Evolutionary conservation across 805 yeast species (phyloP), one percentile per base, ranked within the genome.

Genomic region (Wickerhamiella parazyma): DNA sequence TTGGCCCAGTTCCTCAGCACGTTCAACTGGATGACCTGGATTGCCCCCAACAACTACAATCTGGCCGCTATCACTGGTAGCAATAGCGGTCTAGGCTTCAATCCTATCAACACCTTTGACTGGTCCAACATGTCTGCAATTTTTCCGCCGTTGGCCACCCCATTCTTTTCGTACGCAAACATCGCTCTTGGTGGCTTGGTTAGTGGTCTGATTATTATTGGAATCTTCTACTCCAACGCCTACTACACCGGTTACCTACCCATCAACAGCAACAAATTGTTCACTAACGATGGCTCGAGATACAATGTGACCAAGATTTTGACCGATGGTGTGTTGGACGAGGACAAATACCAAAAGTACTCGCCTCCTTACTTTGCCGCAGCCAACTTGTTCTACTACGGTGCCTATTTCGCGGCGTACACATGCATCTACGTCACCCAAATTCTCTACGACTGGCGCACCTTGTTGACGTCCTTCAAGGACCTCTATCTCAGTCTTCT

Each of bases 11-110:
- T 78, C 2, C 67, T 80, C 41, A 68, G 77, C 2, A 69, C 68
- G 50, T 81, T 82, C 60, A 73, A 69, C 55, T 76, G 81, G 81
- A 69, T 73, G 55, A 68, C 62, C 19, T 75, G 80, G 80, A 73
- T 73, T 37, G 65, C 50, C 3, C 65, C 65, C 10, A 56, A 75
- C 48, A 76, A 77, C 53, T 72, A 74, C 46, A 65, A 70, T 33
- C 69, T 75, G 4, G 78, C 76, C 49, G 74, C 76, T 41, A 62
- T 80, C 35, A 77, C 79, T 40, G 89, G 89, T 28, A 70, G 73
- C 9, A 55, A 51, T 73, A 73, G 64, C 14, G 78, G 78, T 20
- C 45, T 73, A 24, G 78, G 78, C 9, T 48, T 71, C 25, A 39
- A 39, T 21, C 42, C 42, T 14, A 31, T 39, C 42, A 25, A 25